Evolutionary conservation across 2,329 filamentous ascomycete genomes (phyloP).

Genomic region (Elsinoe australis): DNA sequence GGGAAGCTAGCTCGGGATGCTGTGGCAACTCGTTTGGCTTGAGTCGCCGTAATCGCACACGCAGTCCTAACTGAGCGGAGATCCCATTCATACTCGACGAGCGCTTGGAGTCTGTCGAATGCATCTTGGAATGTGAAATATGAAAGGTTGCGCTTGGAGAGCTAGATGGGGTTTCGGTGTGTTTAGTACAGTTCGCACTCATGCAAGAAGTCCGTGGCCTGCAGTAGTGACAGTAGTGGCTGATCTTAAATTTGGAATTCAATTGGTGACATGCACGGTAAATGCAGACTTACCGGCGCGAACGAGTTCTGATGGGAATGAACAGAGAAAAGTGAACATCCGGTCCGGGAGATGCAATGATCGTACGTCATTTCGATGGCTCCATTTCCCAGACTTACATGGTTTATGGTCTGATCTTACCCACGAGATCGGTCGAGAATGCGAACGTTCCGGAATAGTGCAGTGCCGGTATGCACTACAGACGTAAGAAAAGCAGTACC

Average conservation of each 20-base stretch:
- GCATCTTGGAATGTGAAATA: neutral
- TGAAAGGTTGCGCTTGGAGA: neutral
- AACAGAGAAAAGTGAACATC: neutral
- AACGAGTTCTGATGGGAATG: constrained; percentile 1
- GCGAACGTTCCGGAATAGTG: too few relatives aligned
- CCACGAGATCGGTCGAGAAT: too few relatives aligned
- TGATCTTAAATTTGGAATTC: neutral
- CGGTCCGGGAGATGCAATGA: too few relatives aligned
- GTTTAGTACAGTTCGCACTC: constrained; percentile 7
- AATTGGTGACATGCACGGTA: neutral
- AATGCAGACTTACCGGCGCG: neutral
- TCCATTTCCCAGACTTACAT: neutral
- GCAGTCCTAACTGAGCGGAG: constrained; percentile 19
- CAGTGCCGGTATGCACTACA: too few relatives aligned
- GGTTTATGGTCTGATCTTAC: neutral
- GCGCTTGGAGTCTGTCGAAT: neutral
- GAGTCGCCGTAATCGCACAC: constrained; percentile 31
- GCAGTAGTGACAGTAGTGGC: neutral
- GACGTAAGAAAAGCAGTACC: too few relatives aligned
- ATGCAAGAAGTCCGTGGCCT: constrained; percentile 1
- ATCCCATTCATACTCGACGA: neutral
- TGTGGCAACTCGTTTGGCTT: constrained; percentile 28
- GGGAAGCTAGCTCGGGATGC: constrained; percentile 29
- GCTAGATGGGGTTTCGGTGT: neutral
- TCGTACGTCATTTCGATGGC: constrained; percentile 11